Evolutionary conservation across 2,329 filamentous ascomycete species (phyloP).

Genomic region (Tetracladium maxilliforme): DNA sequence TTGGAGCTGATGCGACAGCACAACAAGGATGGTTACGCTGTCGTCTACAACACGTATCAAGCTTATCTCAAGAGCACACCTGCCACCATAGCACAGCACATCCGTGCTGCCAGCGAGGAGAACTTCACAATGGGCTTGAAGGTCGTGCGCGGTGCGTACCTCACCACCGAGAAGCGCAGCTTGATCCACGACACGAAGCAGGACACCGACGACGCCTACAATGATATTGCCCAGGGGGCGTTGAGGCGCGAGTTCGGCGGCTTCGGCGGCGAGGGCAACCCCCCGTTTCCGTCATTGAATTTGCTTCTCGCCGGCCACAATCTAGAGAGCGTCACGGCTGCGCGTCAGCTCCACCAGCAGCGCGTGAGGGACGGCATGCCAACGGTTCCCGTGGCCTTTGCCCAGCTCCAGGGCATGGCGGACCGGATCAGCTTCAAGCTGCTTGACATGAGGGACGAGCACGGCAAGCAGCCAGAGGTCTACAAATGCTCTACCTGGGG

Average conservation of each 20-base stretch:
- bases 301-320: constrained; percentile 79
- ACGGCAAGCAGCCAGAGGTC: constrained; percentile 13
- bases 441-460: constrained; percentile 18
- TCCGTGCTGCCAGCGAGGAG: constrained; percentile 39
- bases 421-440: constrained; percentile 37
- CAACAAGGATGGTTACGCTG: constrained; percentile 47
- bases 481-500: constrained; percentile 26
- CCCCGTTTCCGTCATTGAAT: constrained; percentile 38
- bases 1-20: constrained; percentile 63
- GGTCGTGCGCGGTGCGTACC: constrained; percentile 61
- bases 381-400: constrained; percentile 29
- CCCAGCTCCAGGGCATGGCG: constrained; percentile 52
- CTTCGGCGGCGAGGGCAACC: constrained; percentile 20
- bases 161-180: constrained; percentile 53
- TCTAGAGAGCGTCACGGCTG: constrained; percentile 45
- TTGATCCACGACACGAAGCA: constrained; percentile 60
- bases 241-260: constrained; percentile 47
- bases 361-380: no score
- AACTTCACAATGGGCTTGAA: constrained; percentile 59
- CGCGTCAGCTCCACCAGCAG: constrained; percentile 26
- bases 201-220: constrained; percentile 58
- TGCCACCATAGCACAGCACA: constrained; percentile 39
- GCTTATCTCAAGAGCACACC: constrained; percentile 57
- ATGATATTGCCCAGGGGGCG: constrained; percentile 53
- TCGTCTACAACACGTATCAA: constrained; percentile 73